Conservation (phyloP, 352 stramenopile species). For the Blastocystis sp. region DNA sequence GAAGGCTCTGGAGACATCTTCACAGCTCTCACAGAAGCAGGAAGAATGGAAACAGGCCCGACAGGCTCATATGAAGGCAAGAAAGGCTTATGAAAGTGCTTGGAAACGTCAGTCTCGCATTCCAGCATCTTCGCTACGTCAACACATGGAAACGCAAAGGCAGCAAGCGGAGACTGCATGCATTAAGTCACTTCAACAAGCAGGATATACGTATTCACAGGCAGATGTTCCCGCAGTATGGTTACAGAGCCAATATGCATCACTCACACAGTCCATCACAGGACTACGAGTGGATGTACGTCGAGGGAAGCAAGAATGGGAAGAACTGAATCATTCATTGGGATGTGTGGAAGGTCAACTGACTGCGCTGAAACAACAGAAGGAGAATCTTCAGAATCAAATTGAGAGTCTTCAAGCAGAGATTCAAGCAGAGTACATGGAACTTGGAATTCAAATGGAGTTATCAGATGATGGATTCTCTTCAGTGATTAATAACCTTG, state of each 20-base stretch:
- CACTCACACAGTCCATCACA: background rate
- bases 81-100: background rate
- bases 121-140: background rate
- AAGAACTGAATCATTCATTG: conserved; percentile 67
- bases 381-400: conserved; percentile 64
- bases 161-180: background rate
- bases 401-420: conserved; percentile 65
- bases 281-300: conserved; percentile 49
- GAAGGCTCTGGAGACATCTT: background rate
- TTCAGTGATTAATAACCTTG: background rate
- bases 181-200: background rate
- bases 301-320: conserved; percentile 64
- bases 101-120: background rate
- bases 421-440: conserved; percentile 67
- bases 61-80: background rate
- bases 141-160: background rate
- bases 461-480: background rate
- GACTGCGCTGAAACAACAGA: conserved; percentile 67
- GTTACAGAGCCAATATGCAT: background rate
- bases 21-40: background rate
- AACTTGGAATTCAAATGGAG: conserved; percentile 63
- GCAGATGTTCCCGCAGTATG: background rate
- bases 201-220: background rate
- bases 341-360: conserved; percentile 64
- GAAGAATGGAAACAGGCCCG: background rate